Conservation (phyloP, 768 basidiomycete species). For the Pulveroboletus frians region DNA sequence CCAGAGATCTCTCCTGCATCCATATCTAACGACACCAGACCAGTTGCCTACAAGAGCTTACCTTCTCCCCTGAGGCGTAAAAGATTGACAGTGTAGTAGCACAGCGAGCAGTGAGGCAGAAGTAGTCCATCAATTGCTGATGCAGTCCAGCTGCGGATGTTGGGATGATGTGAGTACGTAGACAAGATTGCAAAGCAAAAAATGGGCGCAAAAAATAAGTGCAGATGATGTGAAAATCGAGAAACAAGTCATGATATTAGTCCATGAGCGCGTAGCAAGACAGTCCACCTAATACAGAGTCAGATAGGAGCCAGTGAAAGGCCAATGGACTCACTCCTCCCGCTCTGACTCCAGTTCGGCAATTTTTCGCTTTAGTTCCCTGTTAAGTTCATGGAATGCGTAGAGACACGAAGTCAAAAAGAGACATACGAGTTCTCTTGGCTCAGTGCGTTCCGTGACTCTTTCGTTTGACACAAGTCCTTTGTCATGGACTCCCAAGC, state of each 20-base stretch:
- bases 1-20: background rate
- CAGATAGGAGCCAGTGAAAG: constrained; percentile 1
- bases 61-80: constrained; percentile 22
- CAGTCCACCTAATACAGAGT: constrained; percentile 52
- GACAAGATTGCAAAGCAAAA: constrained; percentile 17
- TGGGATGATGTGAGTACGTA: constrained; percentile 17
- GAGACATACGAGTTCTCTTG: constrained; percentile 75
- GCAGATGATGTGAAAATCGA: constrained; percentile 16
- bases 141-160: constrained; percentile 17
- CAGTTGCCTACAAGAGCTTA: constrained; percentile 15
- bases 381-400: constrained; percentile 25
- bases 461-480: constrained; percentile 72
- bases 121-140: constrained; percentile 8
- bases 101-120: constrained; percentile 9
- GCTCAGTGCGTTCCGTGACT: constrained; percentile 62
- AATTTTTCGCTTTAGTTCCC: constrained; percentile 64
- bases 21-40: background rate
- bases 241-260: constrained; percentile 34
- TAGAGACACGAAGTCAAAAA: background rate
- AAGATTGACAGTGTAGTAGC: constrained; percentile 12
- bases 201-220: constrained; percentile 13
- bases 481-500: constrained; percentile 74
- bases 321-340: constrained; percentile 59
- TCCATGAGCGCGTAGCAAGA: constrained; percentile 47
- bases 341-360: constrained; percentile 69